Evolutionary conservation across 2,329 filamentous ascomycete genomes (phyloP).

Genomic region (Ophiostoma perfectum): DNA sequence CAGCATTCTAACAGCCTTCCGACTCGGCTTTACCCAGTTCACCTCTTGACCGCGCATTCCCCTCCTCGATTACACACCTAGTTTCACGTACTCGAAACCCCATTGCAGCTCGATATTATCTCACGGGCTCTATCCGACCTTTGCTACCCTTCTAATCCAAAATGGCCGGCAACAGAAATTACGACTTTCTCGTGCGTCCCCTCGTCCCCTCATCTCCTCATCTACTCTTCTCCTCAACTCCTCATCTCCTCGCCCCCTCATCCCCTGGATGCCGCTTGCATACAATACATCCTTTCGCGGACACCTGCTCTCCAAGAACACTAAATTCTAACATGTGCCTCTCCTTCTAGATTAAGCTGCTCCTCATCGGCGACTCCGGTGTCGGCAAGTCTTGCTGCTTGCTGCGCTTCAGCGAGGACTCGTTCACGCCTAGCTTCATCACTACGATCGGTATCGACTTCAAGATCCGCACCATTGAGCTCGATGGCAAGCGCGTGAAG

Average conservation of each 20-base stretch:
- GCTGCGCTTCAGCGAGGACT: conserved; percentile 94
- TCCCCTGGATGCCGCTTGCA: not conserved
- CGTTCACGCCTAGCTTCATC: conserved; percentile 95
- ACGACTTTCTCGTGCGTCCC: conserved; percentile 79
- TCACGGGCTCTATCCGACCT: conserved; percentile 4
- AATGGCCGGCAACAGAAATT: conserved; percentile 98
- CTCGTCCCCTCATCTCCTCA: not conserved
- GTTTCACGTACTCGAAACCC: not conserved
- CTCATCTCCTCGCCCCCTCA: not conserved
- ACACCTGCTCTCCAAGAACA: no score
- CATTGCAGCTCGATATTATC: no score
- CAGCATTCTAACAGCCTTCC: not conserved
- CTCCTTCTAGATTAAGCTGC: conserved; percentile 74
- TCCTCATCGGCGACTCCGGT: conserved; percentile 93
- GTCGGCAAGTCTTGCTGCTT: conserved; percentile 97
- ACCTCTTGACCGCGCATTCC: conserved; percentile 9
- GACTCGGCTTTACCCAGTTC: not conserved
- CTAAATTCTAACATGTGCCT: not conserved
- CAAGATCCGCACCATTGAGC: conserved; percentile 98
- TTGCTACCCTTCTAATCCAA: conserved; percentile 14
- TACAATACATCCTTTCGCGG: no score
- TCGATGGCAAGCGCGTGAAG: conserved; percentile 98
- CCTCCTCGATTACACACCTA: not conserved
- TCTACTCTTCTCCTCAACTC: not conserved
- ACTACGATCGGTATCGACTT: conserved; percentile 99